Percentiles rank a stretch among this genome's conserved stretches.
Evolutionary conservation across 208 protist genomes (phyloP).

Genomic region (Porcisia hertigi): DNA sequence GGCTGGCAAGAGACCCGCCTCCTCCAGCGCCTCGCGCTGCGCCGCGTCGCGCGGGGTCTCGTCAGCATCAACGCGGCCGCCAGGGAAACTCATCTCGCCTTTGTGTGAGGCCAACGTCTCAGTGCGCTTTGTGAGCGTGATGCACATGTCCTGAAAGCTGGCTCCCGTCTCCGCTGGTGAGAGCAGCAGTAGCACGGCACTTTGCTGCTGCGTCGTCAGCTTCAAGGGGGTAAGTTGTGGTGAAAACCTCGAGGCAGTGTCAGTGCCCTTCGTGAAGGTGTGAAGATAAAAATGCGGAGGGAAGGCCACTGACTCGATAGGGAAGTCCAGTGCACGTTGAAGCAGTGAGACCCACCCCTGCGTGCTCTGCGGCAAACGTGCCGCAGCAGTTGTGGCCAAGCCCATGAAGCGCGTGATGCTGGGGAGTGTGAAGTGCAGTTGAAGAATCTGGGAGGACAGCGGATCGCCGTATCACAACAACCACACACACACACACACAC

Average conservation of each 20-base stretch:
- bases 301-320: conserved; percentile 40
- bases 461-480: neutral
- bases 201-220: conserved; percentile 16
- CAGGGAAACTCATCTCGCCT: conserved; percentile 85
- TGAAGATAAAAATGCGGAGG: conserved; percentile 76
- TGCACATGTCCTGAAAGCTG: conserved; percentile 81
- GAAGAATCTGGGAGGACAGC: neutral
- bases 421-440: neutral
- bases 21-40: conserved; percentile 77
- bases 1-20: conserved; percentile 57
- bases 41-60: conserved; percentile 60
- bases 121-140: conserved; percentile 86
- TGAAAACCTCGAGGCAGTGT: conserved; percentile 29
- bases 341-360: conserved; percentile 63
- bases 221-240: conserved; percentile 33
- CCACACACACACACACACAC: neutral
- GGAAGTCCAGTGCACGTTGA: conserved; percentile 37
- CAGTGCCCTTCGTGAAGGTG: conserved; percentile 8
- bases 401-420: neutral
- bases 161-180: conserved; percentile 41
- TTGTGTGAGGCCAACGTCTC: conserved; percentile 56
- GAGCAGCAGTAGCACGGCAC: conserved; percentile 70
- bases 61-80: conserved; percentile 57
- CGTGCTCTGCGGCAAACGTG: conserved; percentile 50
- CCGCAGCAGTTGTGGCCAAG: conserved; percentile 2